These are phyloP conservation scores for Chytriomyces confervae DNA, from an alignment of 192 early-diverging fungal species.

Conservation along the genomic window DNA sequence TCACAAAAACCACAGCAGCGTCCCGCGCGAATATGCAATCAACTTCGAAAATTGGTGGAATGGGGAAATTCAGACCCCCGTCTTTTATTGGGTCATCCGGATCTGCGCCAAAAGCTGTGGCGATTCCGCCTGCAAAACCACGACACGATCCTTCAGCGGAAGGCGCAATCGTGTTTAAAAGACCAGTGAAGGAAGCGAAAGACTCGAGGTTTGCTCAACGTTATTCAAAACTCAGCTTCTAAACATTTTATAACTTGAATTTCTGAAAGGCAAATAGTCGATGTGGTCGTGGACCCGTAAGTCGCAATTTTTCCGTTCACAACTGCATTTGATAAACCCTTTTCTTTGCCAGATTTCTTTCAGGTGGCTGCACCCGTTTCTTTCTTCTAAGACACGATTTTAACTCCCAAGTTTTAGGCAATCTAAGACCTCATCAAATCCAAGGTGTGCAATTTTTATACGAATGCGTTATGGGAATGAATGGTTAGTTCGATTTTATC, in stretches of 20 bases:
- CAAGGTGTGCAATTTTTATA: slow-evolving; percentile 60
- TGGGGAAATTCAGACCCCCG: slow-evolving; percentile 19
- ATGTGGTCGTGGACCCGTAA: slow-evolving; percentile 56
- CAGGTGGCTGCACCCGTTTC: neutral
- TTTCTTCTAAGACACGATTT: too few species aligned
- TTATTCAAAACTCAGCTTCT: neutral
- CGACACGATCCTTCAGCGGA: slow-evolving; percentile 13
- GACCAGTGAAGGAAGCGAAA: neutral
- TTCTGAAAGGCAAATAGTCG: slow-evolving; percentile 32
- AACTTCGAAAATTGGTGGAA: neutral
- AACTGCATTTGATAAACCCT: neutral
- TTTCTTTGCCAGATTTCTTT: neutral
- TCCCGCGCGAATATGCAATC: neutral
- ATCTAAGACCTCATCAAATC: slow-evolving; percentile 54
- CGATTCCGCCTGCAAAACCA: slow-evolving; percentile 5
- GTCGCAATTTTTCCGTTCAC: neutral
- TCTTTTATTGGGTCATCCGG: slow-evolving; percentile 8
- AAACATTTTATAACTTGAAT: neutral
- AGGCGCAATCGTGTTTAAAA: slow-evolving; percentile 14
- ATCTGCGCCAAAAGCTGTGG: neutral
- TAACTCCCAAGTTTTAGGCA: slow-evolving; percentile 11
- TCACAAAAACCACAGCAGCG: neutral
- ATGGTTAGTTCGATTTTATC: slow-evolving; percentile 13
- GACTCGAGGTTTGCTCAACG: neutral
- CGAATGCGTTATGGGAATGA: slow-evolving; percentile 57